Conservation (phyloP, 106 monocot species). For the Dioscorea alata region DNA sequence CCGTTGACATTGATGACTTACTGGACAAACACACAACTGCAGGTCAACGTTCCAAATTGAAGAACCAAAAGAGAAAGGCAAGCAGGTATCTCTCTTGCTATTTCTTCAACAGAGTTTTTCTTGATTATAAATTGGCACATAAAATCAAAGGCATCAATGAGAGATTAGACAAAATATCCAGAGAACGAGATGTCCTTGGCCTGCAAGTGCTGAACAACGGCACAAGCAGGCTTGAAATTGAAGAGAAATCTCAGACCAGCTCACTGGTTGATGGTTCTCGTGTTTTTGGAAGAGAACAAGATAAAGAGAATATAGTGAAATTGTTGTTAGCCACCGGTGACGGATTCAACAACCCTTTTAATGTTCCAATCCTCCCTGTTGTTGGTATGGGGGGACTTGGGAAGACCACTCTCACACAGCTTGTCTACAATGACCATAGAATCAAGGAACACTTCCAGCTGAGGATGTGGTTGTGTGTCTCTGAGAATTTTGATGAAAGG, state of each 20-base stretch:
- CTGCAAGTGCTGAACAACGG: constrained; percentile 11
- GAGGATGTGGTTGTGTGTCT: constrained; percentile 36
- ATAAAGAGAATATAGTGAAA: constrained; percentile 20
- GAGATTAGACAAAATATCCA: constrained; percentile 27
- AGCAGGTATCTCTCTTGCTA: background rate
- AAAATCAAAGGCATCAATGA: background rate
- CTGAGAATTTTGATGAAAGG: constrained; percentile 36
- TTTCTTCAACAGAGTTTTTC: background rate
- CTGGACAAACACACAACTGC: constrained; percentile 10
- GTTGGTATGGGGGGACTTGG: constrained; percentile 46
- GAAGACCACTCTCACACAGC: constrained; percentile 38
- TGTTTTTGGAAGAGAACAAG: constrained; percentile 20
- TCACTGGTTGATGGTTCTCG: constrained; percentile 12
- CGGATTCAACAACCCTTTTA: background rate
- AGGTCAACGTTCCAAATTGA: background rate
- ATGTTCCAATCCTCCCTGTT: constrained; percentile 18
- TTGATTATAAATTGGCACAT: background rate
- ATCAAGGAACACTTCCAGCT: constrained; percentile 33
- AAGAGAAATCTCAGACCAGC: constrained; percentile 13
- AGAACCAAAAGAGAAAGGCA: background rate
- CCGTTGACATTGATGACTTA: constrained; percentile 25
- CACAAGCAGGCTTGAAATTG: constrained; percentile 5
- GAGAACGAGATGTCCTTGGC: constrained; percentile 27
- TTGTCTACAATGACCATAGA: constrained; percentile 31
- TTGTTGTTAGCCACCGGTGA: constrained; percentile 5